Conservation (phyloP, 495 filamentous ascomycete genomes). For the Ramalina peruviana region DNA sequence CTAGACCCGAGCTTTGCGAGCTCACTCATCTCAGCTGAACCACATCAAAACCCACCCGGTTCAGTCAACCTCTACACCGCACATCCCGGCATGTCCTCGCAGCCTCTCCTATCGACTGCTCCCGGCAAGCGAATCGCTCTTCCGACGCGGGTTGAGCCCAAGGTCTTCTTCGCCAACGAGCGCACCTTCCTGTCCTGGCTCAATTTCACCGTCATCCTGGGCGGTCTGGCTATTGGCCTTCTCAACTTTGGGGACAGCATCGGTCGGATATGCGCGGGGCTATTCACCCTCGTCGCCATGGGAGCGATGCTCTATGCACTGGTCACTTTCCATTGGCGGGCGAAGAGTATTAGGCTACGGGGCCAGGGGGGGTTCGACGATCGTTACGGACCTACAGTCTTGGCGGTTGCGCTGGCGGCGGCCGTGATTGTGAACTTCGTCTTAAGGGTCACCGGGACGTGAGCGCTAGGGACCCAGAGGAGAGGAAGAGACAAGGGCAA, state of each 20-base stretch:
- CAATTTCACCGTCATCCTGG: constrained; percentile 96
- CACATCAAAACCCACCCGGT: neutral
- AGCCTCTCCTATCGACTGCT: constrained; percentile 84
- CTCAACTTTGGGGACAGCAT: constrained; percentile 94
- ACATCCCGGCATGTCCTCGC: constrained; percentile 66
- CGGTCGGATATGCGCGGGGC: constrained; percentile 77
- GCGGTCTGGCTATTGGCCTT: constrained; percentile 86
- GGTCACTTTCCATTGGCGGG: constrained; percentile 91
- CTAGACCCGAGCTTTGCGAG: neutral
- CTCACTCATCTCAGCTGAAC: no score
- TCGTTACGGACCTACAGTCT: constrained; percentile 76
- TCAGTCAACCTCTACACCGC: neutral
- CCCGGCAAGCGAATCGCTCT: constrained; percentile 98
- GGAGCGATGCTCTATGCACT: constrained; percentile 90
- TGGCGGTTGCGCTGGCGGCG: constrained; percentile 69
- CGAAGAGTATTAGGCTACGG: constrained; percentile 76
- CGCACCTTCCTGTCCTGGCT: constrained; percentile 98
- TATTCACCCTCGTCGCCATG: constrained; percentile 94
- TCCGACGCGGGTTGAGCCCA: constrained; percentile 93
- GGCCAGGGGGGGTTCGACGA: constrained; percentile 96
- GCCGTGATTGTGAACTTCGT: constrained; percentile 93
- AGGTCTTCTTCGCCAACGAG: constrained; percentile 99
- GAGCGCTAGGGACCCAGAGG: neutral
- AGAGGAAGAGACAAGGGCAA: no score
- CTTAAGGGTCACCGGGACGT: constrained; percentile 43